Evolutionary conservation across 306 rosid species (phyloP).

Genomic region (Cajanus cajan): DNA sequence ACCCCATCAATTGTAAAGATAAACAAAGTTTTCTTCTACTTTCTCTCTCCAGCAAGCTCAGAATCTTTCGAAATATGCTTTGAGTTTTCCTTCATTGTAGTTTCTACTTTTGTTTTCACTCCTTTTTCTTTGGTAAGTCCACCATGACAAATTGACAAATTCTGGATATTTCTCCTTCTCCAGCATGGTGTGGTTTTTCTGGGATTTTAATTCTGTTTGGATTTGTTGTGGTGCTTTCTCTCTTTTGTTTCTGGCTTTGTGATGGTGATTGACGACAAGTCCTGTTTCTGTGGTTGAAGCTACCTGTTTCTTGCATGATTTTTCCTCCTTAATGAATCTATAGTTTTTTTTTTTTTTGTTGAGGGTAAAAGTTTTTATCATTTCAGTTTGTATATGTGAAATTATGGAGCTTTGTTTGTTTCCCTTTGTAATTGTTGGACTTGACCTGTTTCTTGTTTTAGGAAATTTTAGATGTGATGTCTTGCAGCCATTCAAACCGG

Average conservation of each 20-base stretch:
- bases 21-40: not conserved
- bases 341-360: not conserved
- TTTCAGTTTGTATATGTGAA: not conserved
- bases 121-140: conserved; percentile 21
- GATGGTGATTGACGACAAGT: not conserved
- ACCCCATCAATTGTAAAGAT: not conserved
- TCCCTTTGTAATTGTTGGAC: not conserved
- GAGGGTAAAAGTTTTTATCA: not conserved
- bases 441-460: not conserved
- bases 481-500: not conserved
- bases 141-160: not conserved
- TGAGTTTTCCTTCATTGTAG: conserved; percentile 13
- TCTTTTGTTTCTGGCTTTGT: not conserved
- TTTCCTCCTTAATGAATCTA: not conserved
- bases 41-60: conserved; percentile 18
- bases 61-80: conserved; percentile 1
- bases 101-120: conserved; percentile 16
- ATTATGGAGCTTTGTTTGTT: not conserved
- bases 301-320: not conserved
- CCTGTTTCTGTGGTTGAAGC: not conserved
- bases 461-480: not conserved
- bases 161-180: not conserved
- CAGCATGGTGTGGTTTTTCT: not conserved
- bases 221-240: conserved; percentile 6
- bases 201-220: not conserved